Conservation (phyloP, 192 early-diverging fungal genomes). For the Coemansia sp. region DNA sequence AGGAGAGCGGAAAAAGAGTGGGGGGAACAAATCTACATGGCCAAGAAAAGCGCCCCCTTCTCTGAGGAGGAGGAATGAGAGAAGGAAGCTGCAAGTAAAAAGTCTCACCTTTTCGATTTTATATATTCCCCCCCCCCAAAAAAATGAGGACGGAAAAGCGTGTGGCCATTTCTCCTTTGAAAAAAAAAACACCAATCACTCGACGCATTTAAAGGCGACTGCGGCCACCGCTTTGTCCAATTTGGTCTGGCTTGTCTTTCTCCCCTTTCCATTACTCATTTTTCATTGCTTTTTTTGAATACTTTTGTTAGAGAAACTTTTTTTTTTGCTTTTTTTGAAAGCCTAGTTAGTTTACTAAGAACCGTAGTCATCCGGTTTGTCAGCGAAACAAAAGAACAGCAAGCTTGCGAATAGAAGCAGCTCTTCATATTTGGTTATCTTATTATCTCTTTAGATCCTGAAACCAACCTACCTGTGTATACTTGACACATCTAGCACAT, state of each 20-base stretch:
- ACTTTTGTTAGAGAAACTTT: not conserved
- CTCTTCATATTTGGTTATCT: too few species aligned
- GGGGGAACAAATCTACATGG: too few species aligned
- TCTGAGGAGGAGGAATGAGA: too few species aligned
- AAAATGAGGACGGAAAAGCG: constrained; percentile 3
- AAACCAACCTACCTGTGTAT: too few species aligned
- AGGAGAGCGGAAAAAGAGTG: not conserved
- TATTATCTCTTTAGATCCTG: too few species aligned
- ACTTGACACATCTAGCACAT: too few species aligned
- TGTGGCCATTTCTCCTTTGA: not conserved
- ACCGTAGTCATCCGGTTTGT: too few species aligned
- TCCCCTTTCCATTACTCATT: constrained; percentile 10
- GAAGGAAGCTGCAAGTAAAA: not conserved
- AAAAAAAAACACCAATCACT: not conserved
- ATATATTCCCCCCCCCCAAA: not conserved
- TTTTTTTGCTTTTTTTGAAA: not conserved
- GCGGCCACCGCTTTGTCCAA: constrained; percentile 17
- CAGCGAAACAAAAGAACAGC: too few species aligned
- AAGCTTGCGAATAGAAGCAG: too few species aligned
- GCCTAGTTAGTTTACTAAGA: not conserved
- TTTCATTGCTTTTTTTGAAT: constrained; percentile 14
- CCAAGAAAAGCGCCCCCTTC: too few species aligned
- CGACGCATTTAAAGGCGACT: constrained; percentile 10
- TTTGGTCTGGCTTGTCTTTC: constrained; percentile 5
- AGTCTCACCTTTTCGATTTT: too few species aligned